Evolutionary conservation across 495 filamentous ascomycete genomes (phyloP).

Genomic region (Neurospora terricola): DNA sequence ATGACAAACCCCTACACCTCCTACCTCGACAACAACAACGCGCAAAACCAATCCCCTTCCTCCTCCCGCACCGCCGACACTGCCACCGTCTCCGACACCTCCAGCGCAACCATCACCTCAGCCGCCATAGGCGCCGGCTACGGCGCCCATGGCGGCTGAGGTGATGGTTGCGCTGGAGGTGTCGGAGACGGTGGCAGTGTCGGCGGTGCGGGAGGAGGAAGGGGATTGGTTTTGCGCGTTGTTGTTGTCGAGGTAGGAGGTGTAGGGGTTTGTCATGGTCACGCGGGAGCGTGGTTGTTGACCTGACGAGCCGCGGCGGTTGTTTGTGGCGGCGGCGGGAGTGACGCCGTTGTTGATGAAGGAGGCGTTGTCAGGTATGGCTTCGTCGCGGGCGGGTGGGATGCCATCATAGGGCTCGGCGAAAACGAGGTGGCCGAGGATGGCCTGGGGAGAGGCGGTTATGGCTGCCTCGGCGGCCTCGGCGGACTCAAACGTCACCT

Average conservation of each 20-base stretch:
- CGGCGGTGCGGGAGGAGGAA: conserved; percentile 38
- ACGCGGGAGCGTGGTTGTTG: conserved; percentile 4
- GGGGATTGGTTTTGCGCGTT: conserved; percentile 24
- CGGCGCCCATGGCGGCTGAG: conserved; percentile 13
- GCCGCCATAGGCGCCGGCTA: conserved; percentile 14
- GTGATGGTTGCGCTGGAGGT: conserved; percentile 56
- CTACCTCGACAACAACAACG: conserved; percentile 11
- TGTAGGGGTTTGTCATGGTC: conserved; percentile 7
- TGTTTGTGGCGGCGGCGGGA: neutral
- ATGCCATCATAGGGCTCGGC: conserved; percentile 67
- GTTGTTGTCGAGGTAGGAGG: conserved; percentile 13
- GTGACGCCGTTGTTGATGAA: conserved; percentile 1
- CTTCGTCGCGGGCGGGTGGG: conserved; percentile 55
- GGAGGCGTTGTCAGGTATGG: conserved; percentile 34
- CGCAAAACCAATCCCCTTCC: conserved; percentile 25
- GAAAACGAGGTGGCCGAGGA: conserved; percentile 66
- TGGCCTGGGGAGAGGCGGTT: conserved; percentile 63
- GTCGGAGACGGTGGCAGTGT: conserved; percentile 31
- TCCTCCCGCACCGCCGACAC: conserved; percentile 42
- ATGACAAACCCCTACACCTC: conserved; percentile 10
- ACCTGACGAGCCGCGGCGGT: neutral
- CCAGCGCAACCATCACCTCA: conserved; percentile 53
- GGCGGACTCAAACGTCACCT: conserved; percentile 79
- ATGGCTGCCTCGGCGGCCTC: conserved; percentile 68
- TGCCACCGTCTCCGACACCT: conserved; percentile 31